These are phyloP conservation scores for Xanthoconium separans DNA, from an alignment of 1,284 basidiomycete genomes.

Conservation along the genomic window DNA sequence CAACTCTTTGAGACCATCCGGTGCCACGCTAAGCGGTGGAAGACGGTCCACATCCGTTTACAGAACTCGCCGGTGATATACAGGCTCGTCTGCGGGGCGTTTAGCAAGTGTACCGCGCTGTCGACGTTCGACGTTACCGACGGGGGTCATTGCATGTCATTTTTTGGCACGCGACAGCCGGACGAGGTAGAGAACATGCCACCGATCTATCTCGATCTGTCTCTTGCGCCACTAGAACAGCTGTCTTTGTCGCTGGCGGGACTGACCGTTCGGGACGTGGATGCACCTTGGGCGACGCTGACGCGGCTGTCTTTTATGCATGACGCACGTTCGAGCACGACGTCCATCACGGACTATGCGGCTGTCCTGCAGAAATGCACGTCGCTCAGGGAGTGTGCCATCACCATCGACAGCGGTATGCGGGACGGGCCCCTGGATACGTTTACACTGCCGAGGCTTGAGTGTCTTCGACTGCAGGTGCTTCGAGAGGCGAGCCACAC, in stretches of 20 bases:
- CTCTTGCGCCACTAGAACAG: slow-evolving; percentile 14
- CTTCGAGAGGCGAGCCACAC: slow-evolving; percentile 21
- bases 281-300: slow-evolving; percentile 18
- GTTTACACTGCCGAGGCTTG: slow-evolving; percentile 21
- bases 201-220: slow-evolving; percentile 17
- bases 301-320: slow-evolving; percentile 27
- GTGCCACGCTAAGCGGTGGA: slow-evolving; percentile 21
- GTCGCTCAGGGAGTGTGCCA: slow-evolving; percentile 23
- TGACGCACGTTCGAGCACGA: slow-evolving; percentile 21
- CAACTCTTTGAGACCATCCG: slow-evolving; percentile 21
- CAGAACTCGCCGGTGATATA: slow-evolving; percentile 20
- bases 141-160: slow-evolving; percentile 16
- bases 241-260: slow-evolving; percentile 23
- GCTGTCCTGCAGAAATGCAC: slow-evolving; percentile 20
- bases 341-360: slow-evolving; percentile 25
- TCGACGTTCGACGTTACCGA: slow-evolving; percentile 25
- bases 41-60: slow-evolving; percentile 20
- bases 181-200: not conserved
- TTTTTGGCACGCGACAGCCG: slow-evolving; percentile 1
- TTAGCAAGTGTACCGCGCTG: slow-evolving; percentile 17
- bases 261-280: slow-evolving; percentile 18
- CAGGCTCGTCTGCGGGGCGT: slow-evolving; percentile 8
- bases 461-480: slow-evolving; percentile 17
- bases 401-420: slow-evolving; percentile 15
- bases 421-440: slow-evolving; percentile 13